Evolutionary conservation across 148 eudicot species (phyloP), one percentile per base, ranked within the genome.

Genomic region (Cornus kousa): DNA sequence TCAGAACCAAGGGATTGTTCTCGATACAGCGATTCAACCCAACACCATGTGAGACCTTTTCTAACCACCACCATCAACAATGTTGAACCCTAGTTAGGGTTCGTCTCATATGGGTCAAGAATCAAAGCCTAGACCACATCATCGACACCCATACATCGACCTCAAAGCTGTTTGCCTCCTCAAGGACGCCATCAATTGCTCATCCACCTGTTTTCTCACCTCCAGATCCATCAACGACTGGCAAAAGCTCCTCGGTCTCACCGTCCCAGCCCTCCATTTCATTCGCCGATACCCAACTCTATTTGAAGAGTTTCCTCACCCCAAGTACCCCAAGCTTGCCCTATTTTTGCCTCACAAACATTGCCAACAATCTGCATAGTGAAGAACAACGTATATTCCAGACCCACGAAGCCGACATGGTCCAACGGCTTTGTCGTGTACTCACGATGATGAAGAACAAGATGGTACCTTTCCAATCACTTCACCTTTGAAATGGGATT

Each of bases 61-160:
- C 28, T 1, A 28, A 28, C 28, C 28, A 28, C 28, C 28, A 28
- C 28, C 28, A 28, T 28, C 28, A 28, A 28, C 28, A 28, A 28
- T 28, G 28, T 28, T 87, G 98, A 16, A 68, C 22, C 76, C 79
- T 93, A 19, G 84, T 87, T 16, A 95, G 87, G 80, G 99, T 95
- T 43, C 88, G 97, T 1, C 82, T 95, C 8, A 93, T 90, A 93
- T 95, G 99, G 99, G 93, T 90, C 22, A 95, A 90, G 68, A 95
- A 95, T 81, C 87, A 87, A 68, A 77, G 85, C 22, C 20, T 95
- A 60, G 98, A 95, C 86, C 87, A 87, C 86, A 86, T 89, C 0
- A 95, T 95, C 78, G 97, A 95, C 85, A 87, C 79, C 74, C 93
- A 95, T 4, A 93, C 99, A 22, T n/a, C n/a, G n/a, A n/a, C n/a